phyloP scores from a whole-genome alignment of 129 eudicot species.

The Pulicaria dysenterica region DNA sequence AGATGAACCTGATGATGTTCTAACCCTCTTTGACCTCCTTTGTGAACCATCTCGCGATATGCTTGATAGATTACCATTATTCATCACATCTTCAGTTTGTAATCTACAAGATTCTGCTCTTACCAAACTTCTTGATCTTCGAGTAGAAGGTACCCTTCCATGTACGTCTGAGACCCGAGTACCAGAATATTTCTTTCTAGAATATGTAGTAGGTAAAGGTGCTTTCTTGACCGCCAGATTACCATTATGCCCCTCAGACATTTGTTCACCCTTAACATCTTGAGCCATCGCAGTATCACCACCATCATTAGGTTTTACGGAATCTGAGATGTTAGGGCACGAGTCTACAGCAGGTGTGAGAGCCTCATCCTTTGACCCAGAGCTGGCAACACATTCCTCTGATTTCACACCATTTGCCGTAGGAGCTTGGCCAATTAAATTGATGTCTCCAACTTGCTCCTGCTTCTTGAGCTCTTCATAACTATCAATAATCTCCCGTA shows the following conservation, averaged over 20 bases:
- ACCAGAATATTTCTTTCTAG: slow-evolving; percentile 52
- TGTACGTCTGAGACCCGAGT: slow-evolving; percentile 28
- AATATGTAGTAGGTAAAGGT: slow-evolving; percentile 44
- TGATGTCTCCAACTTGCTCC: slow-evolving; percentile 32
- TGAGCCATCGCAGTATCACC: slow-evolving; percentile 43
- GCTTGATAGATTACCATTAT: slow-evolving; percentile 36
- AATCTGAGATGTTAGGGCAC: slow-evolving; percentile 27
- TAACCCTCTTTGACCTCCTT: slow-evolving; percentile 58
- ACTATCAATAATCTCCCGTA: slow-evolving; percentile 68
- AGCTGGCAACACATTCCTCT: slow-evolving; percentile 41
- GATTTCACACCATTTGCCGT: slow-evolving; percentile 42
- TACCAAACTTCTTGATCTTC: slow-evolving; percentile 64
- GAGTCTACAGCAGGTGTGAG: slow-evolving; percentile 36
- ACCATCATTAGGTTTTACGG: slow-evolving; percentile 39
- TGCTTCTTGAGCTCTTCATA: slow-evolving; percentile 63
- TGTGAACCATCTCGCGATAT: slow-evolving; percentile 47
- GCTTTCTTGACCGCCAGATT: slow-evolving; percentile 32
- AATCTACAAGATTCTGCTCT: slow-evolving; percentile 42
- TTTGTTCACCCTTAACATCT: slow-evolving; percentile 42
- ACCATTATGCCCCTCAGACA: slow-evolving; percentile 36
- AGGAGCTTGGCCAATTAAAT: slow-evolving; percentile 36
- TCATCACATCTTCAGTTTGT: slow-evolving; percentile 35
- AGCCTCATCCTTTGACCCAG: slow-evolving; percentile 40
- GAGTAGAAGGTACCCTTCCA: slow-evolving; percentile 48
- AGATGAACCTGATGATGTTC: slow-evolving; percentile 55